Conservation (phyloP, 345 rosid genomes). For the Gossypium australe region DNA sequence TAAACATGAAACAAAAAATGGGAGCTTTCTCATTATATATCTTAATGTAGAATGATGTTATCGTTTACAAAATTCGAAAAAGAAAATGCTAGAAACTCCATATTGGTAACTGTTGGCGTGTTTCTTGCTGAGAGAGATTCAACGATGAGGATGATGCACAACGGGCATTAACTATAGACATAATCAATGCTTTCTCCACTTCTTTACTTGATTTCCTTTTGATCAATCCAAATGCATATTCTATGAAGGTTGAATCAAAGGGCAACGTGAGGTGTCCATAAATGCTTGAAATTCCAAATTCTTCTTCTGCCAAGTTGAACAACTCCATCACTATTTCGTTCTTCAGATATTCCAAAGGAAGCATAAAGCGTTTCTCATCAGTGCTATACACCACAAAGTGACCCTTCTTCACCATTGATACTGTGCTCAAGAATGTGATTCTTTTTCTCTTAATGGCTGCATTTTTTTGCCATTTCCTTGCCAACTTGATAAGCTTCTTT, state of each 20-base stretch:
- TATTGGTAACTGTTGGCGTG: background rate
- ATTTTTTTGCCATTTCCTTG: constrained; percentile 37
- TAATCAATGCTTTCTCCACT: constrained; percentile 17
- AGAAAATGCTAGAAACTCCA: background rate
- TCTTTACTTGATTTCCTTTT: constrained; percentile 6
- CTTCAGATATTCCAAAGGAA: constrained; percentile 27
- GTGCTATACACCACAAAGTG: constrained; percentile 30
- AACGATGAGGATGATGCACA: constrained; percentile 10
- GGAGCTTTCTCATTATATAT: background rate
- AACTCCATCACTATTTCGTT: constrained; percentile 20
- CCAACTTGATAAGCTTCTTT: constrained; percentile 25
- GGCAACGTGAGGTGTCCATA: constrained; percentile 29
- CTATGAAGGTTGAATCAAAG: constrained; percentile 28
- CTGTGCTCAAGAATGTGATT: constrained; percentile 11
- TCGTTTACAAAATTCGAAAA: background rate
- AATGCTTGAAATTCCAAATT: constrained; percentile 23
- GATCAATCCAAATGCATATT: constrained; percentile 20
- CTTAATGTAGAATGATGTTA: background rate
- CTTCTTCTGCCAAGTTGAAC: constrained; percentile 30
- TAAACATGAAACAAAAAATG: background rate
- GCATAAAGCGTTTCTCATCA: constrained; percentile 23
- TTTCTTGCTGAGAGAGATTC: background rate
- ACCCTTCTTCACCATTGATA: constrained; percentile 15
- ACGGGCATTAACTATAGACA: background rate
- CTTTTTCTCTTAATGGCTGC: constrained; percentile 24